Base-by-base conservation (phyloP, 1,139 yeast species). In the Hyphopichia burtonii region DNA sequence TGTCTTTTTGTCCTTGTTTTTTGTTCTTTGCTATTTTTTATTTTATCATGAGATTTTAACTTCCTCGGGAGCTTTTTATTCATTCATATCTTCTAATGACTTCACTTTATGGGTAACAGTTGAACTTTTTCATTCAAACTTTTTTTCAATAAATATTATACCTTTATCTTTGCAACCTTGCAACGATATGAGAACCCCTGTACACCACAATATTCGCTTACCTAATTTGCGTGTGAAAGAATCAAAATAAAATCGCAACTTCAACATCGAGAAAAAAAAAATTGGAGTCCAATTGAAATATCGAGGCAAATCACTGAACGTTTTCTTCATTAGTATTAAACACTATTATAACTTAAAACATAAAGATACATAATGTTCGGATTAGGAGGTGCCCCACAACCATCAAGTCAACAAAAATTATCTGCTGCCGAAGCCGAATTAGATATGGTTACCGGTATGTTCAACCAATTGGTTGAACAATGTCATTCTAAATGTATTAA, bases 381-480 rank as follows among this genome's bases (percentile, higher is more conserved):
- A 62, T 78, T 93, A 55, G 96, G 96, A 56, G 88, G 89, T 49
- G 76, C 81, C 44, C 90, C 91, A 50, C 88, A 83, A 64, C 61
- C 82, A 48, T 74, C 86, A 34, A 78, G 89, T 38, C 86, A 83
- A 54, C 90, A 84, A 63, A 86, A 86, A 66, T 74, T 86, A 48
- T 76, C 76, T 55, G 80, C 74, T 58, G 84, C 81, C 49, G 96
- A 94, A 57, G 97, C 98, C 41, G 98, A 91, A 68, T 79, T 91
- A 53, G 98, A 91, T 63, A 85, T 91, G 84, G 96, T 91, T 54
- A 90, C 97, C 25, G 96, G 94, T 53, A 90, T 91, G 97, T 91
- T 91, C 81, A 91, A 91, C 79, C 82, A 85, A 57, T 70, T 79
- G 52, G 82, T 79, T 31, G 90, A 84, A 54, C 86, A 90, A 56